Conservation (phyloP, 164 flowering plant species). For the Sextonia rubra region DNA sequence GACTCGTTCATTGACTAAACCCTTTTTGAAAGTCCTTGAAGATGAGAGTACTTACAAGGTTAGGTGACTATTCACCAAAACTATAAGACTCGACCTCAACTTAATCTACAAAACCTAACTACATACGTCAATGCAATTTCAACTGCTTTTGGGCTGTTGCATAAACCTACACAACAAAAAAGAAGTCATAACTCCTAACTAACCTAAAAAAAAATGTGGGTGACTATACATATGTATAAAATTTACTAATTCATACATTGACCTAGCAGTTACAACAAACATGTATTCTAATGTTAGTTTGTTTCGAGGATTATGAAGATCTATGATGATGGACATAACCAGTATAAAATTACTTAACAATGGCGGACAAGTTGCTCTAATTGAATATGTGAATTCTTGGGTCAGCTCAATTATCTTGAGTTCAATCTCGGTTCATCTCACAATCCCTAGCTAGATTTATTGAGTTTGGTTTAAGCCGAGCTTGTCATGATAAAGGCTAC, state of each 20-base stretch:
- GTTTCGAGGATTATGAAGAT: neutral
- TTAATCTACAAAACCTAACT: neutral
- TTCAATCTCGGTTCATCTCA: too few species aligned
- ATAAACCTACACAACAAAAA: neutral
- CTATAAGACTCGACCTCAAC: neutral
- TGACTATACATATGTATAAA: too few species aligned
- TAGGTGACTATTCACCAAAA: neutral
- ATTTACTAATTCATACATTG: neutral
- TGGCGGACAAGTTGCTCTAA: too few species aligned
- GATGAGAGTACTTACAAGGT: neutral
- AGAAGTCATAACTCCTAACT: neutral
- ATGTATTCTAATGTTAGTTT: neutral
- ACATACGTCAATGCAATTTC: neutral
- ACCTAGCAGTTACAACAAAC: neutral
- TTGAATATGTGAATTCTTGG: neutral
- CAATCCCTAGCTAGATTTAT: too few species aligned
- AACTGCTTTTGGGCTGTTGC: neutral
- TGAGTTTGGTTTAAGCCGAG: too few species aligned
- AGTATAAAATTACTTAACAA: too few species aligned
- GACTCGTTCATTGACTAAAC: neutral
- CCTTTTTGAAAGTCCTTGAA: neutral
- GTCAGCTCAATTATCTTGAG: too few species aligned
- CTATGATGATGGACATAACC: neutral
- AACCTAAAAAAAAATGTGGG: too few species aligned
- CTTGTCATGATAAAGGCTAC: too few species aligned